These are phyloP conservation scores for Hypoxylon lienhwacheense DNA, from an alignment of 495 filamentous ascomycete species.

Conservation along the genomic window DNA sequence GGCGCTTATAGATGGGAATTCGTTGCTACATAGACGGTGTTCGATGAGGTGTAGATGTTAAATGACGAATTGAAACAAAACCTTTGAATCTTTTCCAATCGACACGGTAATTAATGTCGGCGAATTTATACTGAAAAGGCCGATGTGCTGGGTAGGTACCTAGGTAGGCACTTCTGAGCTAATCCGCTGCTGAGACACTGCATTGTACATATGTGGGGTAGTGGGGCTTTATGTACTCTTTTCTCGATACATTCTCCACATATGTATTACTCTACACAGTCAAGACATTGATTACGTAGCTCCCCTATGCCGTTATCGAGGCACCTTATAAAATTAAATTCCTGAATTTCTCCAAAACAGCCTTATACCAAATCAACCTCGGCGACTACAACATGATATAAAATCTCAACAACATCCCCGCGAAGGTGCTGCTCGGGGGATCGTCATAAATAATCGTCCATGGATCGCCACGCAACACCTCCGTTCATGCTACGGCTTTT, in stretches of 20 bases:
- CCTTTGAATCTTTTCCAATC: neutral
- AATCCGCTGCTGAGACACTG: no score
- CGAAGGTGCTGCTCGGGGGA: conserved; percentile 22
- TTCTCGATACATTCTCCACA: neutral
- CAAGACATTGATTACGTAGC: no score
- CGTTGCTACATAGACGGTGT: neutral
- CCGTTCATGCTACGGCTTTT: conserved; percentile 93
- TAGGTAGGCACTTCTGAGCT: neutral
- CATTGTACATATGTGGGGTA: no score
- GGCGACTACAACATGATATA: conserved; percentile 21
- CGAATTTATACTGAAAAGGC: no score
- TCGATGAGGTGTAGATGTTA: neutral
- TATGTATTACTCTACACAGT: neutral
- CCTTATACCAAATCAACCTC: neutral
- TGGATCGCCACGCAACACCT: conserved; percentile 62
- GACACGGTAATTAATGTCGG: no score
- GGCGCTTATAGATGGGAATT: no score
- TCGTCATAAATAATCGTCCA: conserved; percentile 59
- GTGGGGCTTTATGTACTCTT: no score
- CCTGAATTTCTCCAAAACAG: neutral
- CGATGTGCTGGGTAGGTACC: neutral
- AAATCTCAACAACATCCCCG: conserved; percentile 10
- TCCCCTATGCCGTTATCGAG: no score
- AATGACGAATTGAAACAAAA: neutral
- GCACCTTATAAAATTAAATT: neutral